Evolutionary conservation across 768 basidiomycete genomes (phyloP).

Genomic region (Suillus variegatus): DNA sequence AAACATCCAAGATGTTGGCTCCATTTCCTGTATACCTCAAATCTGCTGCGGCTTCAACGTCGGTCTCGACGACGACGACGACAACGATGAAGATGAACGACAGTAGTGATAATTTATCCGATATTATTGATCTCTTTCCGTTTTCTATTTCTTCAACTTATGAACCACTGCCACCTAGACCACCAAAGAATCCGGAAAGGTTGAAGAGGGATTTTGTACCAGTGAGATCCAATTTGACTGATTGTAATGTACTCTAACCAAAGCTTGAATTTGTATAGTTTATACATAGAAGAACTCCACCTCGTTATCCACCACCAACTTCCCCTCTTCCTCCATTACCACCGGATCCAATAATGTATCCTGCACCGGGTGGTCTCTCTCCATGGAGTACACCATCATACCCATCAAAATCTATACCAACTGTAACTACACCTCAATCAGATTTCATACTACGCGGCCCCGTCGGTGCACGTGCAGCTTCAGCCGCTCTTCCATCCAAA

Average conservation of each 20-base stretch:
- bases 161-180: background rate
- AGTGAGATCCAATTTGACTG: background rate
- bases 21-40: background rate
- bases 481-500: background rate
- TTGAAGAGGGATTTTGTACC: background rate
- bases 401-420: background rate
- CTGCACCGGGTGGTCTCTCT: background rate
- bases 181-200: background rate
- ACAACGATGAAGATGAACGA: background rate
- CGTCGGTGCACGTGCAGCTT: background rate
- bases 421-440: background rate
- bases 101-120: background rate
- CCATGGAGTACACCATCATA: background rate
- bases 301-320: background rate
- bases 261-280: background rate
- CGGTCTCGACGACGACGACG: background rate
- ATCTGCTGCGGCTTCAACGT: background rate
- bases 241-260: too few relatives aligned
- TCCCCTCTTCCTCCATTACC: conserved; percentile 2
- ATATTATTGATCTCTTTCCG: background rate
- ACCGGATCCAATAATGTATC: background rate
- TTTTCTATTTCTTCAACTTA: background rate
- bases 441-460: background rate
- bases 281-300: background rate
- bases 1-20: background rate